Evolutionary conservation across 73 alveolate species (phyloP).

Genomic region (Diophrys appendiculata): DNA sequence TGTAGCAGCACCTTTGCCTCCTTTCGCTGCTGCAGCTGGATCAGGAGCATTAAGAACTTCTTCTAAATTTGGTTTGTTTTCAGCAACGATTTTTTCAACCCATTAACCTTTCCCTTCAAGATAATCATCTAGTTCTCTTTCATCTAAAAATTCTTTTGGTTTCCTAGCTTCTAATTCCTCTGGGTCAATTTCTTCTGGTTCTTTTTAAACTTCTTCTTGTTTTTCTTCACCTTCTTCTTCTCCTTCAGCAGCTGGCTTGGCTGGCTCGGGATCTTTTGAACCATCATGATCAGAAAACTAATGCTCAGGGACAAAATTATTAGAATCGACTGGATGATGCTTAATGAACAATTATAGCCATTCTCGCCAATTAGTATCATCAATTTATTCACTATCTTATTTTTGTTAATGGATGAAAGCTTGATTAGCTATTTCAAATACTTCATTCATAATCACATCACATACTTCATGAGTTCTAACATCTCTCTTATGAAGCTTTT

Average conservation of each 20-base stretch:
- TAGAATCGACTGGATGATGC: conserved; percentile 47
- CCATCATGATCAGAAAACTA: background rate
- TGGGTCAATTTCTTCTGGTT: conserved; percentile 47
- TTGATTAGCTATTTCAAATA: conserved; percentile 92
- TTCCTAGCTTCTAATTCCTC: conserved; percentile 24
- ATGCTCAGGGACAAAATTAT: conserved; percentile 2
- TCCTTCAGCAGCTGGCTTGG: conserved; percentile 9
- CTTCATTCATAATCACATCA: conserved; percentile 67
- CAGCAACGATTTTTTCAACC: conserved; percentile 38
- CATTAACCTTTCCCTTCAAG: conserved; percentile 73
- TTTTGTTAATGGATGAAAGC: conserved; percentile 89
- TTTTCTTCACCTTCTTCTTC: conserved; percentile 1
- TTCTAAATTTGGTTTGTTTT: conserved; percentile 41
- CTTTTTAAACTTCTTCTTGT: background rate
- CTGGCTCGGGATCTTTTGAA: too few relatives aligned
- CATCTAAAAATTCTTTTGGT: conserved; percentile 50
- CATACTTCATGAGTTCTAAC: conserved; percentile 70
- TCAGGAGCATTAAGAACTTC: conserved; percentile 34
- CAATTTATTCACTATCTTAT: conserved; percentile 88
- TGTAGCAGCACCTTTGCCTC: conserved; percentile 47
- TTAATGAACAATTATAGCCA: conserved; percentile 86
- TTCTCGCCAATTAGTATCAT: conserved; percentile 86
- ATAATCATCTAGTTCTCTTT: conserved; percentile 70
- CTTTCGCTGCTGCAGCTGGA: conserved; percentile 45
- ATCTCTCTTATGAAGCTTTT: conserved; percentile 75